Evolutionary conservation across 2,329 filamentous ascomycete genomes (phyloP).

Genomic region (Sordariomycetes sp.): DNA sequence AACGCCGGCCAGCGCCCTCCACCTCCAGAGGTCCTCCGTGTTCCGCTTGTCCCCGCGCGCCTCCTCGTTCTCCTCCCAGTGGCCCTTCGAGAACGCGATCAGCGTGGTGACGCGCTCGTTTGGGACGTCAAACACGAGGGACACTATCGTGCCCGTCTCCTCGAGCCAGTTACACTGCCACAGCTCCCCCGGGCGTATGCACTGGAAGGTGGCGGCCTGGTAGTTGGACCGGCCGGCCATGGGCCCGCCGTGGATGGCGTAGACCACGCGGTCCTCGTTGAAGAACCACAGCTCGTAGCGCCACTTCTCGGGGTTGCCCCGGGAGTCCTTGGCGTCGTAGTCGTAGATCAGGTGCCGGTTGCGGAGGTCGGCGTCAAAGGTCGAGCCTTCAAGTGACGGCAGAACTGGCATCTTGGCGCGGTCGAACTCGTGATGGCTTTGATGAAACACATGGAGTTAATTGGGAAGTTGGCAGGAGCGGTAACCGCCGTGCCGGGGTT

Average conservation of each 20-base stretch:
- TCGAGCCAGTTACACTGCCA: slow-evolving; percentile 54
- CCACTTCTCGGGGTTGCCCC: slow-evolving; percentile 46
- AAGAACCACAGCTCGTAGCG: slow-evolving; percentile 53
- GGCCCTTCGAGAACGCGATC: slow-evolving; percentile 41
- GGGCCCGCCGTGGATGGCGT: slow-evolving; percentile 48
- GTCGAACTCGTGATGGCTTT: background rate
- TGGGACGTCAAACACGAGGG: slow-evolving; percentile 43
- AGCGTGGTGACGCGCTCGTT: slow-evolving; percentile 37
- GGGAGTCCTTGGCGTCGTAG: slow-evolving; percentile 34
- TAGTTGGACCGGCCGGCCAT: slow-evolving; percentile 45
- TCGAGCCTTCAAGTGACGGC: slow-evolving; percentile 7
- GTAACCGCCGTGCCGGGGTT: too few species aligned
- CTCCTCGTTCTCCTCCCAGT: slow-evolving; percentile 38
- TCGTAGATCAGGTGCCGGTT: slow-evolving; percentile 47
- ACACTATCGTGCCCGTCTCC: slow-evolving; percentile 47
- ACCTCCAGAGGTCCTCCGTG: slow-evolving; percentile 35
- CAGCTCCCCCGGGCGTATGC: slow-evolving; percentile 43
- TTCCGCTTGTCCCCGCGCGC: slow-evolving; percentile 48
- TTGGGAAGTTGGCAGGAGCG: background rate
- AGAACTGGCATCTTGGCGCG: background rate
- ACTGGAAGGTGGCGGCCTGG: slow-evolving; percentile 44
- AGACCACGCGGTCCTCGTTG: slow-evolving; percentile 41
- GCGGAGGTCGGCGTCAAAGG: slow-evolving; percentile 38
- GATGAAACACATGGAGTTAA: background rate
- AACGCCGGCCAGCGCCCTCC: slow-evolving; percentile 35